Evolutionary conservation across 345 rosid species (phyloP).

Genomic region (Hirschfeldia incana): DNA sequence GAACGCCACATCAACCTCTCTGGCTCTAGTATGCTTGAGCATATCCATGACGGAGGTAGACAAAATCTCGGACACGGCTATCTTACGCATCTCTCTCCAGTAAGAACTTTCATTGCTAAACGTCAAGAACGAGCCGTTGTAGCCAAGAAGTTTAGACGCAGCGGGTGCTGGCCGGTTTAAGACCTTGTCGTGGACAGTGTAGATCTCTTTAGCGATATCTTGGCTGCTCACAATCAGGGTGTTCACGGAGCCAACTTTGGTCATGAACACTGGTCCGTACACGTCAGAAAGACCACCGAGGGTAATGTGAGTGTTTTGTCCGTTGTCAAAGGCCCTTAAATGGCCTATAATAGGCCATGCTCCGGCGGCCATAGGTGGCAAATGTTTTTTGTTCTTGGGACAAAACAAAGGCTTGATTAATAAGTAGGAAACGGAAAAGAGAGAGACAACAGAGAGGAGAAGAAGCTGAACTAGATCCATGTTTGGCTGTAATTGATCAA

Average conservation of each 20-base stretch:
- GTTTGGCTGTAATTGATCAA: not conserved
- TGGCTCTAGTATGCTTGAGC: slow-evolving; percentile 18
- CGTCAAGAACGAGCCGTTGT: slow-evolving; percentile 37
- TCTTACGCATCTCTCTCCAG: slow-evolving; percentile 55
- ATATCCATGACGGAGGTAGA: slow-evolving; percentile 39
- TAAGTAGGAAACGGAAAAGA: not conserved
- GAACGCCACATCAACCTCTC: slow-evolving; percentile 31
- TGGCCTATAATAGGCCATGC: slow-evolving; percentile 54
- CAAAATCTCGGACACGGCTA: slow-evolving; percentile 31
- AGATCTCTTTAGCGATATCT: slow-evolving; percentile 43
- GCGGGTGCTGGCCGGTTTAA: slow-evolving; percentile 34
- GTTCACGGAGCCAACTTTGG: slow-evolving; percentile 34
- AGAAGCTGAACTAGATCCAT: slow-evolving; percentile 6
- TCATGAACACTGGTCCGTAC: slow-evolving; percentile 44
- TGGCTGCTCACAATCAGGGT: slow-evolving; percentile 40
- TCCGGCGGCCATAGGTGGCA: slow-evolving; percentile 26
- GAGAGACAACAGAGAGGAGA: not conserved
- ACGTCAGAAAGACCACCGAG: slow-evolving; percentile 42
- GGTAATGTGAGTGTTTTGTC: slow-evolving; percentile 32
- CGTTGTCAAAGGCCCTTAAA: slow-evolving; percentile 21
- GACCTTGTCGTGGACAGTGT: slow-evolving; percentile 38
- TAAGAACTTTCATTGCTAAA: slow-evolving; percentile 30
- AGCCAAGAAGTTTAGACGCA: slow-evolving; percentile 27
- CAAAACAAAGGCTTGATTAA: not conserved
- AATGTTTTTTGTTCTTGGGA: slow-evolving; percentile 9